Evolutionary conservation across 1,284 basidiomycete genomes (phyloP), one percentile per base, ranked within the genome.

Genomic region (Irpex sp.): DNA sequence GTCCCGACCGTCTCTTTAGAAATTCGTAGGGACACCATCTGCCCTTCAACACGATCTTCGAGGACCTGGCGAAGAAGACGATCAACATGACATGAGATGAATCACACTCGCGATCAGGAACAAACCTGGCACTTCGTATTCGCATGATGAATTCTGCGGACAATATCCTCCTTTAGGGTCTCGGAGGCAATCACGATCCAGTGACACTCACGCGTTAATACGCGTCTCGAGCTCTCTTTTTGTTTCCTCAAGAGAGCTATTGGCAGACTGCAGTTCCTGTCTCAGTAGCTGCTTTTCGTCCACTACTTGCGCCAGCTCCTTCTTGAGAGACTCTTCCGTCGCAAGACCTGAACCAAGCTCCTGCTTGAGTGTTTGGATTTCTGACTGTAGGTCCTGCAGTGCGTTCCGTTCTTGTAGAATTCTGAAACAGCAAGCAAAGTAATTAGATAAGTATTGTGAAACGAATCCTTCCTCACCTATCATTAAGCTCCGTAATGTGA

Each of bases 11-110:
- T 82, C 71, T 91, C 89, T 74, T 89, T 89, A 18, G 87, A 84
- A 20, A 89, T 77, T 49, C 84, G 82, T 63, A 90, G 76, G 6
- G 87, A 87, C 11, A 88, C 80, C 0, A 84, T 78, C 74, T 91
- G 90, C 18, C 90, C 86, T 18, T 91, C 89, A 69, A 88, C 88
- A n/a, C 89, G 84, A 70, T 92, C 89, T 76, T 91, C 89, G 7
- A 92, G 80, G 27, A 84, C 79, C 87, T 90, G 74, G 15, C 18
- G 80, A 72, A 70, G 76, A 18, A 24, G 67, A 71, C 70, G 80
- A 77, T 42, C 54, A n/a, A n/a, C n/a, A n/a, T n/a, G n/a, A 59
- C 18, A 27, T 15, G 59, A 67, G 32, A 66, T 64, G 56, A 20
- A 65, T 58, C 24, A 49, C 44, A 24, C 18, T 11, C 27, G 18